phyloP scores from a whole-genome alignment of 2,329 filamentous ascomycete species.

The Incumbomyces lentus region DNA sequence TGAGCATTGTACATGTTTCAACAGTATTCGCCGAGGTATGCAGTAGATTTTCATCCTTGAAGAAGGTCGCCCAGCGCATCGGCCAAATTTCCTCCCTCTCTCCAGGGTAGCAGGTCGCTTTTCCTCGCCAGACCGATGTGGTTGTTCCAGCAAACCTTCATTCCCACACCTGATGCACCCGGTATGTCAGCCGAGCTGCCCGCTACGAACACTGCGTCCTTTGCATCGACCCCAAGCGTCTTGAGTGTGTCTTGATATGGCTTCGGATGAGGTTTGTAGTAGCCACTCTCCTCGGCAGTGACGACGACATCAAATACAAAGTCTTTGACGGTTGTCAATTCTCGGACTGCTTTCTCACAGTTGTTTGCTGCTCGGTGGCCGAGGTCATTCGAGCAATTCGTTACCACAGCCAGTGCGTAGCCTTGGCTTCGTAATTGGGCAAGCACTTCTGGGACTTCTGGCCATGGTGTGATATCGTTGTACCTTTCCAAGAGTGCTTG shows the following conservation, averaged over 20 bases:
- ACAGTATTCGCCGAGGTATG: too few species aligned
- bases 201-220: conserved; percentile 29
- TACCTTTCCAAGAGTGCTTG: conserved; percentile 23
- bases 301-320: conserved; percentile 26
- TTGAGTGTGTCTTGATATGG: conserved; percentile 27
- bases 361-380: conserved; percentile 18
- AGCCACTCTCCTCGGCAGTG: conserved; percentile 32
- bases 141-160: conserved; percentile 34
- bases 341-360: conserved; percentile 6
- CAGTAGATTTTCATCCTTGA: not conserved
- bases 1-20: too few species aligned
- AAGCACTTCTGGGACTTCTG: conserved; percentile 17
- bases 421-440: conserved; percentile 14
- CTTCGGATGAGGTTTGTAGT: conserved; percentile 29
- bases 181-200: conserved; percentile 33
- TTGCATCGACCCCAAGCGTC: conserved; percentile 20
- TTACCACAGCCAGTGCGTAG: conserved; percentile 27
- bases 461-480: conserved; percentile 22
- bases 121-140: conserved; percentile 9
- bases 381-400: conserved; percentile 29
- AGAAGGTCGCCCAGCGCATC: conserved; percentile 5
- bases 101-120: conserved; percentile 3
- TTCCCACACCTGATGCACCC: conserved; percentile 29
- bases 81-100: conserved; percentile 1
- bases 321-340: conserved; percentile 1